Evolutionary conservation across 495 filamentous ascomycete species (phyloP).

Genomic region (Hypoxylon subgilvum): DNA sequence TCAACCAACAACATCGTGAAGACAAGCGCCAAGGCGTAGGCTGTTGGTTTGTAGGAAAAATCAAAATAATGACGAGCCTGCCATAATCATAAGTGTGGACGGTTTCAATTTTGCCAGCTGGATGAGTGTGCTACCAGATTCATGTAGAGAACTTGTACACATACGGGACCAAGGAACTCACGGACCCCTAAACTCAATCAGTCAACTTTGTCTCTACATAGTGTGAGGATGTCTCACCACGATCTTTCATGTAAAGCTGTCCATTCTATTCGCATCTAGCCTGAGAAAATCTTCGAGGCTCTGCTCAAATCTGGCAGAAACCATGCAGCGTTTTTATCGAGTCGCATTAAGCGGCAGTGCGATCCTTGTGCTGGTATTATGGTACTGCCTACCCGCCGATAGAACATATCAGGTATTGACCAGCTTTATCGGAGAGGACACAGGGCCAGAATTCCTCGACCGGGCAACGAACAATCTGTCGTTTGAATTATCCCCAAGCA

Average conservation of each 20-base stretch:
- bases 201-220: no score
- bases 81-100: no score
- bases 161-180: no score
- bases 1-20: no score
- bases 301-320: neutral
- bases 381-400: neutral
- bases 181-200: no score
- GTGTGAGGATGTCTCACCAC: neutral
- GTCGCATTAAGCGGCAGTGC: neutral
- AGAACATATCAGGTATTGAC: no score
- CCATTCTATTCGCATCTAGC: neutral
- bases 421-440: neutral
- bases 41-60: no score
- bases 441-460: neutral
- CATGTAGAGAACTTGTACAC: no score
- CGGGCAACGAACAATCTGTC: neutral
- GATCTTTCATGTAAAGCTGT: neutral
- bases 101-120: no score
- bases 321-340: neutral
- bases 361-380: neutral
- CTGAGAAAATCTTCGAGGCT: neutral
- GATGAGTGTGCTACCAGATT: no score
- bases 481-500: neutral
- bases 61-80: no score
- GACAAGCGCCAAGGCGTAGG: no score